Conservation (phyloP, 805 yeast species). For the Ogataea paradorogensis region DNA sequence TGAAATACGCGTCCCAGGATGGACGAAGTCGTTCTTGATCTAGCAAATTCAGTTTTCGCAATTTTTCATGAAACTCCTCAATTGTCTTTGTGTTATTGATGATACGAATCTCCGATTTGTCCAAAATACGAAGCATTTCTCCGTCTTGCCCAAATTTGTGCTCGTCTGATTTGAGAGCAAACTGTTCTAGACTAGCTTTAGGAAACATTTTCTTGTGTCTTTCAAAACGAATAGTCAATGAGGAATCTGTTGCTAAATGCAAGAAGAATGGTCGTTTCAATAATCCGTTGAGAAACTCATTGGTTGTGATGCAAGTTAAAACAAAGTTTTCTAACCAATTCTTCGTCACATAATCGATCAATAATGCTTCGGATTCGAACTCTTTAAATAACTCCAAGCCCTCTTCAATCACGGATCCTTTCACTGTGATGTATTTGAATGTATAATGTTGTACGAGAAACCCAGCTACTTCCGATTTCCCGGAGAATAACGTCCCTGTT, state of each 20-base stretch:
- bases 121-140: slow-evolving; percentile 39
- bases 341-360: slow-evolving; percentile 60
- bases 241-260: slow-evolving; percentile 76
- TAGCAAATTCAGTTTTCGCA: slow-evolving; percentile 41
- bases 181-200: slow-evolving; percentile 13
- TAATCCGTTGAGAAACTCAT: slow-evolving; percentile 43
- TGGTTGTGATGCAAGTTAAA: slow-evolving; percentile 45
- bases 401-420: slow-evolving; percentile 14
- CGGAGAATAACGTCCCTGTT: slow-evolving; percentile 67
- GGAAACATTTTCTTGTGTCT: slow-evolving; percentile 27
- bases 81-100: slow-evolving; percentile 45
- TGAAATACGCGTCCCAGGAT: slow-evolving; percentile 94
- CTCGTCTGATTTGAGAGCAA: slow-evolving; percentile 16
- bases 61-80: slow-evolving; percentile 36
- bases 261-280: slow-evolving; percentile 79
- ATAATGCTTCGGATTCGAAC: slow-evolving; percentile 41
- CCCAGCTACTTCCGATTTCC: slow-evolving; percentile 60
- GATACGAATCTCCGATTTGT: slow-evolving; percentile 54
- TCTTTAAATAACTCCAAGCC: slow-evolving; percentile 21
- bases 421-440: slow-evolving; percentile 38
- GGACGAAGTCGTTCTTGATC: slow-evolving; percentile 74
- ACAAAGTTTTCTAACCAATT: slow-evolving; percentile 67
- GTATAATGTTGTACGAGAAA: slow-evolving; percentile 52
- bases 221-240: slow-evolving; percentile 47
- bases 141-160: slow-evolving; percentile 10